Conservation (phyloP, 2,329 filamentous ascomycete species). For the Exophiala xenobiotica region DNA sequence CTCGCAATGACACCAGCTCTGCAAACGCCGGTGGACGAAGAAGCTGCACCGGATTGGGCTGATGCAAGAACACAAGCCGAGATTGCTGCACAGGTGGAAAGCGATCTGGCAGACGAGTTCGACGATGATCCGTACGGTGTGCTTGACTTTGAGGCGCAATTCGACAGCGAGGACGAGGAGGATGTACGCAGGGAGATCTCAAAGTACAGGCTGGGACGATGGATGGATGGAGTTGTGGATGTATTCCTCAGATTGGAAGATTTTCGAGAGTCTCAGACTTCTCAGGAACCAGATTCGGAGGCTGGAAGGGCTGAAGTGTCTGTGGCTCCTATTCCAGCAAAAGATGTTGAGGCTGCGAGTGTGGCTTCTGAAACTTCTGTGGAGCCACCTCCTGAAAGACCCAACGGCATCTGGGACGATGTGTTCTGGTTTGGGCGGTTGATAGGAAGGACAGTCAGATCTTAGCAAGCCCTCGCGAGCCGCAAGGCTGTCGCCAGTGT, state of each 20-base stretch:
- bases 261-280: conserved; percentile 2
- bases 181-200: conserved; percentile 53
- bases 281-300: conserved; percentile 5
- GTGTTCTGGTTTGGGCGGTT: conserved; percentile 29
- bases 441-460: conserved; percentile 24
- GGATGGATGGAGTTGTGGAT: conserved; percentile 59
- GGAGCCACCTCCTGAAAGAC: conserved; percentile 26
- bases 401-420: conserved; percentile 29
- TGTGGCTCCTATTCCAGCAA: neutral
- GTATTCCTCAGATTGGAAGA: conserved; percentile 30
- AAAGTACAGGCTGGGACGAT: conserved; percentile 57
- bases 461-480: too few relatives aligned
- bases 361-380: conserved; percentile 17
- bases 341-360: conserved; percentile 8
- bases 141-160: conserved; percentile 34
- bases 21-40: conserved; percentile 16
- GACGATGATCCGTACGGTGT: conserved; percentile 29
- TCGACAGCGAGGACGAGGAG: conserved; percentile 45
- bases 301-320: conserved; percentile 1
- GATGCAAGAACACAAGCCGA: conserved; percentile 30
- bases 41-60: conserved; percentile 28
- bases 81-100: conserved; percentile 26
- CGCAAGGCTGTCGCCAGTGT: too few relatives aligned
- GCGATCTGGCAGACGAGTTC: conserved; percentile 23
- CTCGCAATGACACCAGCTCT: conserved; percentile 38